A percentile compares a stretch with the other conserved stretches of the same genome.
Conservation (phyloP, 768 basidiomycete genomes). For the Xanthoconium purpureum region DNA sequence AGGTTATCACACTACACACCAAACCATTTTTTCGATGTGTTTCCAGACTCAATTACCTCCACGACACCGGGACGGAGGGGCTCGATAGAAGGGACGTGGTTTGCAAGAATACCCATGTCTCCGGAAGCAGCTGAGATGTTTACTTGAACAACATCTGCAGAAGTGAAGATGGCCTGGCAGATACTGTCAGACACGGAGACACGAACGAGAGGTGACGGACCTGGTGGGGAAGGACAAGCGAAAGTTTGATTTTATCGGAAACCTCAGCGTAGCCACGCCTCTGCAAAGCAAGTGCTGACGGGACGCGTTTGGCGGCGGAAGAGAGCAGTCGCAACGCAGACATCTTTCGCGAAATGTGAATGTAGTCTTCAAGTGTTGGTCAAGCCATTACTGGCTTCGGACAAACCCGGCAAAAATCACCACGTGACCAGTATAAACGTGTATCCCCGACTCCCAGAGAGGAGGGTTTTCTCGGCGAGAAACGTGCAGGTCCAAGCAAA, state of each 20-base stretch:
- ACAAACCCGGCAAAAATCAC: slow-evolving; percentile 24
- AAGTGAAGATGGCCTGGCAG: slow-evolving; percentile 81
- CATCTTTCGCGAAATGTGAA: slow-evolving; percentile 42
- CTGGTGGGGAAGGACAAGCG: slow-evolving; percentile 93
- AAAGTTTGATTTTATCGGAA: slow-evolving; percentile 87
- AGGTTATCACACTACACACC: slow-evolving; percentile 51
- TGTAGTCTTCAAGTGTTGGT: background rate
- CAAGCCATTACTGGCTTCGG: slow-evolving; percentile 14
- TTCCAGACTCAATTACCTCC: slow-evolving; percentile 84
- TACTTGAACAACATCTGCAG: slow-evolving; percentile 91
- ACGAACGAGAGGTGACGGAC: slow-evolving; percentile 43
- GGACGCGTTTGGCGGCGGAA: slow-evolving; percentile 58
- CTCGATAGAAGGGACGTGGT: slow-evolving; percentile 98
- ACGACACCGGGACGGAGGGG: slow-evolving; percentile 90
- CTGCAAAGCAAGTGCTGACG: slow-evolving; percentile 48
- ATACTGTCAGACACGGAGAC: slow-evolving; percentile 12
- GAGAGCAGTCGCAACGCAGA: slow-evolving; percentile 71
- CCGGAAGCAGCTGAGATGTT: slow-evolving; percentile 92
- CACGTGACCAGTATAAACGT: slow-evolving; percentile 21
- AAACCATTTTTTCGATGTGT: slow-evolving; percentile 91
- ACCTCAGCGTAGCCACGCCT: slow-evolving; percentile 91
- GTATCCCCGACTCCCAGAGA: too few relatives aligned
- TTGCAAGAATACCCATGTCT: slow-evolving; percentile 99
- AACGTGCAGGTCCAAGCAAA: too few relatives aligned
- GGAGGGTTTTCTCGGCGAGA: too few relatives aligned